Base-by-base conservation (phyloP, 805 yeast species). In the Monosporozyma siamensis region DNA sequence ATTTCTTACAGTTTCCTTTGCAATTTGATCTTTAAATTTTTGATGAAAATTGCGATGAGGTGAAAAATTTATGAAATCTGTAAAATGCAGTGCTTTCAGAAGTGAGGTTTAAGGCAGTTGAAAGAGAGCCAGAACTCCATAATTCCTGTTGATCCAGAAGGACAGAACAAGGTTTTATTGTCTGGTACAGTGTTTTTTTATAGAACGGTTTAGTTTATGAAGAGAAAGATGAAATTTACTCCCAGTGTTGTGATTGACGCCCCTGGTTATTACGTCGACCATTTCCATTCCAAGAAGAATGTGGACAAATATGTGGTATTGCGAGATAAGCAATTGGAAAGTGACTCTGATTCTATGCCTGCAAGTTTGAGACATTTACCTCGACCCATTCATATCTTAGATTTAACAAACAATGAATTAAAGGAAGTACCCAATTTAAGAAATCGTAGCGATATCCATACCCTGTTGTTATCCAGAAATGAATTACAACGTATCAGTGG, bases 331-430 rank as follows among this genome's bases (percentile, higher is more conserved):
- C 49, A 70, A 51, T 41, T 78, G 32, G 59, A 72, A 41, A 60
- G 59, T 36, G 70, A 71, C 47, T 46, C 71, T 41, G 61, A 66
- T 48, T 49, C 78, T 35, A 63, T 65, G 39, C 60, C 70, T 3
- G 59, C 77, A 15, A 59, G 65, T 11, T 50, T 67, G 9, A 61
- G 66, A 30, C 59, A 74, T 3, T 63, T 76, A 0, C 52, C 58
- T 54, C 42, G 75, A 70, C 56, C 65, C 54, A 32, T 67, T 63
- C 56, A 80, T 71, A 46, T 75, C 71, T 61, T 90, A 3, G 97
- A 90, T 58, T 56, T 90, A 25, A 76, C 90, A 1, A 80, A 82
- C 54, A 90, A 90, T 61, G 80, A 76, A 26, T 63, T 90, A n/a
- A 61, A 70, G 1, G 68, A 67, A 2, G 49, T 90, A 66, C 53